A percentile compares a stretch with the other conserved stretches of the same genome.
Evolutionary conservation across 2,329 filamentous ascomycete species (phyloP).

Genomic region (Colletotrichum somersetense): DNA sequence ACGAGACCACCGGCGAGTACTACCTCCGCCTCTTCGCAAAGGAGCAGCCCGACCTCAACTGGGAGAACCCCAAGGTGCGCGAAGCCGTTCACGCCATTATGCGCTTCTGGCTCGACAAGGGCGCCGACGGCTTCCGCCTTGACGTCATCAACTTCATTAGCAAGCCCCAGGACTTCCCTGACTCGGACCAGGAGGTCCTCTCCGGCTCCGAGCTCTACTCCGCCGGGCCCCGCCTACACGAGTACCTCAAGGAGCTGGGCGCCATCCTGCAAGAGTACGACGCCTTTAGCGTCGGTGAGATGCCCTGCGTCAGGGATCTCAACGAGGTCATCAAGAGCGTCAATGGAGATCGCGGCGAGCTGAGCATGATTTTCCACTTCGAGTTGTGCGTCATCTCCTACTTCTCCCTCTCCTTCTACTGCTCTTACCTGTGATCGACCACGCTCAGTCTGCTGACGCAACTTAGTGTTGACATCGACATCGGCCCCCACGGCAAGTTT

Average conservation of each 20-base stretch:
- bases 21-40: conserved; percentile 78
- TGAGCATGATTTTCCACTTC: conserved; percentile 82
- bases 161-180: conserved; percentile 69
- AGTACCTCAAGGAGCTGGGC: conserved; percentile 61
- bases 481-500: conserved; percentile 59
- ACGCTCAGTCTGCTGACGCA: conserved; percentile 14
- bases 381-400: conserved; percentile 62
- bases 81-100: conserved; percentile 76
- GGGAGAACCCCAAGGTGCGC: conserved; percentile 76
- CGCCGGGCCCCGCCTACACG: conserved; percentile 64
- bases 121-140: conserved; percentile 75
- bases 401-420: neutral
- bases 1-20: conserved; percentile 63
- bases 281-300: conserved; percentile 66
- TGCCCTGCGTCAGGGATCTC: conserved; percentile 60
- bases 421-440: neutral
- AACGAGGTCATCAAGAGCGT: conserved; percentile 63
- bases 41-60: conserved; percentile 83
- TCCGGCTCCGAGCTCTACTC: conserved; percentile 61
- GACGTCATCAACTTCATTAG: conserved; percentile 78
- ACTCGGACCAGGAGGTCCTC: conserved; percentile 54
- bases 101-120: conserved; percentile 80
- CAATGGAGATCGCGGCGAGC: conserved; percentile 66
- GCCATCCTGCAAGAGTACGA: conserved; percentile 60
- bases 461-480: conserved; percentile 62